Percentiles rank a stretch among this genome's conserved stretches.
These are phyloP conservation scores for Rhodotorula graminis DNA, from an alignment of 768 basidiomycete species.

Conservation along the genomic window DNA sequence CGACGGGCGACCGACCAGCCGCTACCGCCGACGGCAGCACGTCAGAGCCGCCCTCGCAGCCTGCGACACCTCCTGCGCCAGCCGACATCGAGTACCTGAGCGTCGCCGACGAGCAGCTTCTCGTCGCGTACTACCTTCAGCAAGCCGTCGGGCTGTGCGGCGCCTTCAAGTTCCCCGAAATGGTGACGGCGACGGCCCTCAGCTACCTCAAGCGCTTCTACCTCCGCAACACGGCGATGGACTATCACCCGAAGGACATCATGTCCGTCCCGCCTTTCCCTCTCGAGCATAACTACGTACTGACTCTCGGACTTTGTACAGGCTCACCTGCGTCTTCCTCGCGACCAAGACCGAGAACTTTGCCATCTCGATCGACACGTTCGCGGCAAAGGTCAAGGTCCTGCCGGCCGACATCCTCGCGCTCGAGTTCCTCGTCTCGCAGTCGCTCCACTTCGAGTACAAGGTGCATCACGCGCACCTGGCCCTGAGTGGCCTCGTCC, in stretches of 20 bases:
- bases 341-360: slow-evolving; percentile 97
- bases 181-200: slow-evolving; percentile 87
- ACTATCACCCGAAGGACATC: slow-evolving; percentile 97
- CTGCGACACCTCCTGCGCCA: slow-evolving; percentile 12
- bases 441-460: slow-evolving; percentile 90
- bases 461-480: slow-evolving; percentile 86
- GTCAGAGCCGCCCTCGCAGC: slow-evolving; percentile 47
- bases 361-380: slow-evolving; percentile 78
- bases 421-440: slow-evolving; percentile 91
- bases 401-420: slow-evolving; percentile 75
- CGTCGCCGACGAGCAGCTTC: slow-evolving; percentile 75
- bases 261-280: slow-evolving; percentile 60
- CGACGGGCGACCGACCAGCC: slow-evolving; percentile 16
- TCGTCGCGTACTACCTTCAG: slow-evolving; percentile 81
- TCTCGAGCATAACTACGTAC: not conserved
- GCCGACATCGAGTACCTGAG: slow-evolving; percentile 66
- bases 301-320: slow-evolving; percentile 45
- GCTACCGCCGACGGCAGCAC: slow-evolving; percentile 46
- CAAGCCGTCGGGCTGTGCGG: slow-evolving; percentile 79
- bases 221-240: slow-evolving; percentile 96
- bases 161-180: slow-evolving; percentile 80
- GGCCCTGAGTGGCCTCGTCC: slow-evolving; percentile 79
- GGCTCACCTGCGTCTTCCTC: slow-evolving; percentile 90
- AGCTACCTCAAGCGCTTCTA: slow-evolving; percentile 95
- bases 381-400: slow-evolving; percentile 71